These are phyloP conservation scores for Arabis alpina DNA, from an alignment of 345 rosid genomes.

Conservation along the genomic window DNA sequence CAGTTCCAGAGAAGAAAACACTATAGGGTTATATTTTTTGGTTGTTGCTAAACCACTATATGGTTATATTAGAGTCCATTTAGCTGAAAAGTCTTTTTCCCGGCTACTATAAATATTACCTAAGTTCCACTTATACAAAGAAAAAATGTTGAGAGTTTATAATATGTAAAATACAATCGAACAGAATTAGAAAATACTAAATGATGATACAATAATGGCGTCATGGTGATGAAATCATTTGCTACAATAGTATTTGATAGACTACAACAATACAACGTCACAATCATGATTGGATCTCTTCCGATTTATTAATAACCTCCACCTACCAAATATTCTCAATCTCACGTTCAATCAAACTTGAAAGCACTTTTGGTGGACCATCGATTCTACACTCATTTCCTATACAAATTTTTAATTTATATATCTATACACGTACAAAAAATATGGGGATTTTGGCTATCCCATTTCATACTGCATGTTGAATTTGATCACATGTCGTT, in stretches of 20 bases:
- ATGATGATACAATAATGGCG: slow-evolving; percentile 34
- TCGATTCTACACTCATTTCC: slow-evolving; percentile 19
- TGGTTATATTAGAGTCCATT: too few relatives aligned
- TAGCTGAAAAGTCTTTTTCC: neutral
- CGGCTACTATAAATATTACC: neutral
- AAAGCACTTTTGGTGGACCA: slow-evolving; percentile 32
- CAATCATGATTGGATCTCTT: slow-evolving; percentile 32
- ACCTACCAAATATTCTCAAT: slow-evolving; percentile 36
- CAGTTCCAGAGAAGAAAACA: too few relatives aligned
- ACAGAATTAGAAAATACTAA: slow-evolving; percentile 15
- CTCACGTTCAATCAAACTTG: slow-evolving; percentile 27
- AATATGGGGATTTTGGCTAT: too few relatives aligned
- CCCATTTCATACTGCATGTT: too few relatives aligned
- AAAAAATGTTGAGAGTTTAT: neutral
- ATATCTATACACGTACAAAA: too few relatives aligned
- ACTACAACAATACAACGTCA: slow-evolving; percentile 29
- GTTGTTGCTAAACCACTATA: too few relatives aligned
- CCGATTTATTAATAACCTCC: slow-evolving; percentile 21
- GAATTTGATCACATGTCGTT: too few relatives aligned
- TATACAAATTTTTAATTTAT: neutral
- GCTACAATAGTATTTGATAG: slow-evolving; percentile 7
- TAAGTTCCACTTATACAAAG: slow-evolving; percentile 13
- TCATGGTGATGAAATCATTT: slow-evolving; percentile 38
- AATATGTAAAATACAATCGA: neutral
- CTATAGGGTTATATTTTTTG: too few relatives aligned